Base-by-base conservation (phyloP, 2,329 filamentous ascomycete species). In the Arthrocladium fulminans region DNA sequence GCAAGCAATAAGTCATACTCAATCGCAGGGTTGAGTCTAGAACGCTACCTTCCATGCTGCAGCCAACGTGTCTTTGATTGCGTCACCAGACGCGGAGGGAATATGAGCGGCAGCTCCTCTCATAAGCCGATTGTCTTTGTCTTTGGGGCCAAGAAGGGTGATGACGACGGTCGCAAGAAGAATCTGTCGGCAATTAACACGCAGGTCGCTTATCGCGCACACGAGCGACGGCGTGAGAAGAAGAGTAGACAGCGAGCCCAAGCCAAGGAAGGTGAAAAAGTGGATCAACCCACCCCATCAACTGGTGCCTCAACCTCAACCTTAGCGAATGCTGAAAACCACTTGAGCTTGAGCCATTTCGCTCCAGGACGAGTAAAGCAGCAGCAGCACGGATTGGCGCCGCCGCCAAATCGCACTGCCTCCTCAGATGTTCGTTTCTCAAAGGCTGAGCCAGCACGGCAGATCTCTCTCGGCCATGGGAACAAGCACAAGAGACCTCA, bases 121-220 rank as follows among this genome's bases (percentile, higher is more conserved):
- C 38, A 47, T 20, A 47, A 47, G 32, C 44, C 44, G n/a, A 47
- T 47, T 30, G 44, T 47, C 22, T 47, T 47, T 34, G 44, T 47
- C 3, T 47, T 47, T 23, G 44, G 44, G 25, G 23, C 44, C 32
- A 38, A 47, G 22, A 47, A 47, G 32, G 44, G 32, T 23, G 44
- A 47, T 22, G 23, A 9, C 19, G 44, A 47, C 15, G 32, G 44
- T 10, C 25, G 44, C 13, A 47, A 39, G 23, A 47, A 47, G 44
- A 47, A 47, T 29, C 15, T 47, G 34, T 47, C 44, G 9, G 44
- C 44, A n/a, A 47, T 47, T 17, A 47, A 47, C 32, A 47, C 44
- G 12, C 44, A 47, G 17, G 44, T 47, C 12, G 44, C 44, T 17
- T 47, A 47, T 29, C 44, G 32, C 12, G 44, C 44, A 12, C 44